These are phyloP conservation scores for Penicillium sp. DNA, from an alignment of 2,329 filamentous ascomycete species.

Conservation along the genomic window DNA sequence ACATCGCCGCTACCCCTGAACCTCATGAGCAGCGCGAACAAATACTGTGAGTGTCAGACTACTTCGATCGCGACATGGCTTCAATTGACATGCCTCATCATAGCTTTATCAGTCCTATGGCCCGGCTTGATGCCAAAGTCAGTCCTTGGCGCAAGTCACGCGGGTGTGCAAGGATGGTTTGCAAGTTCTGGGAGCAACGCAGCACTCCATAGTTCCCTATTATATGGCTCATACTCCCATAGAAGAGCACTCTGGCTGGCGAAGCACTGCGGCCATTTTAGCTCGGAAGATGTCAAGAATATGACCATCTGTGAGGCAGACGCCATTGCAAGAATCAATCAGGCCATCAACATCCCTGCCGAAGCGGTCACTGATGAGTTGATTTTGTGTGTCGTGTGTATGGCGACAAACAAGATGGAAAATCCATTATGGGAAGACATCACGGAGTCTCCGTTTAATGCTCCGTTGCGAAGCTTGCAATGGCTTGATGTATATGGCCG, in stretches of 20 bases:
- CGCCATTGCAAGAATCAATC: slow-evolving; percentile 13
- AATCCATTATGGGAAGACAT: slow-evolving; percentile 8
- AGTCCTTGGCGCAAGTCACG: not conserved
- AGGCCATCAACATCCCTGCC: slow-evolving; percentile 1
- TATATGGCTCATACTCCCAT: slow-evolving; percentile 21
- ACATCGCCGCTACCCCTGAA: not conserved
- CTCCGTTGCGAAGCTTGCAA: slow-evolving; percentile 22
- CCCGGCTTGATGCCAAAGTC: slow-evolving; percentile 1
- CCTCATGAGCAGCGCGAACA: not conserved
- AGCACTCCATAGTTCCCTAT: slow-evolving; percentile 17
- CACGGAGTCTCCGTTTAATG: slow-evolving; percentile 13
- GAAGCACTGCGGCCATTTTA: slow-evolving; percentile 14
- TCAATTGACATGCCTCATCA: not conserved
- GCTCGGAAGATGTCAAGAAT: slow-evolving; percentile 8
- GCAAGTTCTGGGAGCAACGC: not conserved
- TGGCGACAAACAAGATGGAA: slow-evolving; percentile 11
- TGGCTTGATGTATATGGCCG: slow-evolving; percentile 26
- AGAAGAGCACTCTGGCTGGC: slow-evolving; percentile 7
- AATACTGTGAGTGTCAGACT: not conserved
- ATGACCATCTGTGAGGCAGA: slow-evolving; percentile 12
- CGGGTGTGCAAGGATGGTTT: slow-evolving; percentile 1
- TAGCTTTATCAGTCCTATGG: not conserved
- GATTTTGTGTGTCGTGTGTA: slow-evolving; percentile 10
- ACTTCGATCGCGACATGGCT: too few species aligned
- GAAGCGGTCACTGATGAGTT: slow-evolving; percentile 15